These are phyloP conservation scores for Malus hybrid DNA, from an alignment of 331 rosid genomes.

Conservation along the genomic window DNA sequence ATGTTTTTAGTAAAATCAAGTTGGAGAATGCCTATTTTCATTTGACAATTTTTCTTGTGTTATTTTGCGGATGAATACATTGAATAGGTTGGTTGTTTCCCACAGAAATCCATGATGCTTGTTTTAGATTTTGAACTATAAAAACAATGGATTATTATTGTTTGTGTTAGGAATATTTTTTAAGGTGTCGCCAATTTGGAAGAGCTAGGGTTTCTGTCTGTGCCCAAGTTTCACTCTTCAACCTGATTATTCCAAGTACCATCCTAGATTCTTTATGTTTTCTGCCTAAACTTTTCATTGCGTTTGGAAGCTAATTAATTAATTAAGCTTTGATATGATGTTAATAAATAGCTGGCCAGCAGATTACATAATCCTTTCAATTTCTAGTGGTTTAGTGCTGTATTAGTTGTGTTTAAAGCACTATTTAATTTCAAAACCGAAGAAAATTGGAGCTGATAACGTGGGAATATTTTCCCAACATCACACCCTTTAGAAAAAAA, in stretches of 20 bases:
- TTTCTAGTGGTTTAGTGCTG: not conserved
- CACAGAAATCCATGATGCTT: not conserved
- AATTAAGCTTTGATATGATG: not conserved
- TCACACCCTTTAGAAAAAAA: not conserved
- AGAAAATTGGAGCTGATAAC: constrained; percentile 2
- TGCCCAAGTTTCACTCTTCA: not conserved
- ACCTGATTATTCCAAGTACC: not conserved
- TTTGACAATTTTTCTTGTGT: not conserved
- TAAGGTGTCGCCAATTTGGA: too few species aligned
- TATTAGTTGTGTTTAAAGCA: not conserved
- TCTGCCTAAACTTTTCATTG: not conserved
- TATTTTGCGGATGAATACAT: not conserved
- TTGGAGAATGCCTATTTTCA: not conserved
- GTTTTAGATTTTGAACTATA: not conserved
- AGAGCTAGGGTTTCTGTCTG: too few species aligned
- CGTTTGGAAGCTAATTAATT: not conserved
- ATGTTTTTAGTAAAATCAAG: not conserved
- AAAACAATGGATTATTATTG: not conserved
- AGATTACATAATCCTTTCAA: not conserved
- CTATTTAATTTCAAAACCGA: not conserved
- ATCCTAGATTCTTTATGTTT: not conserved
- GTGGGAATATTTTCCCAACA: constrained; percentile 13
- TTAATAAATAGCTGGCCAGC: not conserved
- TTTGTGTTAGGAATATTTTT: not conserved
- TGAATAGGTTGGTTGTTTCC: not conserved